Base-by-base conservation (phyloP, 1,139 yeast species). In the Geotrichum fermentans region DNA sequence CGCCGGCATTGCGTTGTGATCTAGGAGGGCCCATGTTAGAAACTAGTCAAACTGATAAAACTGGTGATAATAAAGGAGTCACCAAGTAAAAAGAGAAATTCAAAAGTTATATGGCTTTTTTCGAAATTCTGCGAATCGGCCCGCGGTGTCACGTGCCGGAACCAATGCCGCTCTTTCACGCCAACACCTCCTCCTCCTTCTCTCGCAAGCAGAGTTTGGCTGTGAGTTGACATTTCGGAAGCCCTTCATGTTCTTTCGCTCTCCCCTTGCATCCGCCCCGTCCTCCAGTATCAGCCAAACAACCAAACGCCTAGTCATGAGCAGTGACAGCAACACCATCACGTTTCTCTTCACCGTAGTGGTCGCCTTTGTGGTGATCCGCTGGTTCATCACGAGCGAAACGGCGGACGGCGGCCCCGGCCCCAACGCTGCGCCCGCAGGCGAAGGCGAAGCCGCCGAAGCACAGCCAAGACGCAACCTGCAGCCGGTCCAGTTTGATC, bases 361-460 rank as follows among this genome's bases (percentile, higher is more conserved):
- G 4, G 68, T 75, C 5, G 82, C 80, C 2, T 77, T 82, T 51
- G 61, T 81, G 30, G 73, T 81, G 55, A 66, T 82, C 46, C 72
- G 83, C 61, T 82, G 84, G 83, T 69, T 82, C 54, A 73, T 81
- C 44, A 63, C 78, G 30, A 79, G 82, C 2, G 78, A 78, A 39
- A 75, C 49, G 21, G 47, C 37, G 14, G 45, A 29, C 28, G 40
- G 32, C 20, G 47, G 47, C 7, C 37, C 34, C 10, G 43, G 22
- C 7, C 45, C 34, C 11, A 51, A 32, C 11, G 49, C 38, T 11
- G 48, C 32, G 26, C 3, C 26, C 10, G 28, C 43, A 11, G 20
- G 18, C n/a, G 29, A 35, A 30, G 6, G 20, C 47, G 29, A 35
- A 30, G 6, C 21, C 47, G 28, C 8, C 28, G 28, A 6, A 6